These are phyloP conservation scores for Phytopythium delawarense DNA, from an alignment of 352 stramenopile species.

Conservation along the genomic window DNA sequence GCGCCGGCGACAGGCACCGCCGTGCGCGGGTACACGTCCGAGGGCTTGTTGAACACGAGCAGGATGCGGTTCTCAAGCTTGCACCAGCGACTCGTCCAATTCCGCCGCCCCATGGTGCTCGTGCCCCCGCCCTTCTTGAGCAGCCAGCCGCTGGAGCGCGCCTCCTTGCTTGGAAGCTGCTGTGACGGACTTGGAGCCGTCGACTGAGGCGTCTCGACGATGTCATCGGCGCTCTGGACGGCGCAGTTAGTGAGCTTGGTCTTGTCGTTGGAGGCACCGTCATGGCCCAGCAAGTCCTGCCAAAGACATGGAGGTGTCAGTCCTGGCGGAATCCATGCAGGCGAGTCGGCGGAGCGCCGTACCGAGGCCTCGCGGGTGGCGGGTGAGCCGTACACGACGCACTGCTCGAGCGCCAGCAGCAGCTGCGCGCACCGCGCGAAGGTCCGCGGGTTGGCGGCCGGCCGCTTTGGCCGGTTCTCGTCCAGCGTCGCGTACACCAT, in stretches of 20 bases:
- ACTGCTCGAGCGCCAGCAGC: slow-evolving; percentile 74
- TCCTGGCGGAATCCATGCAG: not conserved
- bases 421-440: slow-evolving; percentile 70
- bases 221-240: slow-evolving; percentile 23
- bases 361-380: slow-evolving; percentile 43
- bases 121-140: slow-evolving; percentile 83
- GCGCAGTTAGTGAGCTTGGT: slow-evolving; percentile 72
- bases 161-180: not conserved
- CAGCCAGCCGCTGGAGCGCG: slow-evolving; percentile 44
- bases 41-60: slow-evolving; percentile 55
- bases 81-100: slow-evolving; percentile 76
- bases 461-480: slow-evolving; percentile 70
- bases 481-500: slow-evolving; percentile 76
- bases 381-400: slow-evolving; percentile 72
- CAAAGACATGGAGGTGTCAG: not conserved
- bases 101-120: slow-evolving; percentile 64
- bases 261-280: slow-evolving; percentile 63
- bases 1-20: slow-evolving; percentile 64
- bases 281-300: slow-evolving; percentile 40
- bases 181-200: slow-evolving; percentile 4
- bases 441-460: slow-evolving; percentile 52
- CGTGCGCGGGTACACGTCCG: slow-evolving; percentile 47
- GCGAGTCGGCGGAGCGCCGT: not conserved
- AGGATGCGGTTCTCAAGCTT: slow-evolving; percentile 72
- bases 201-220: slow-evolving; percentile 5